Base-by-base conservation (phyloP, 1,284 basidiomycete species). In the Lentinula novae-zelandiae region DNA sequence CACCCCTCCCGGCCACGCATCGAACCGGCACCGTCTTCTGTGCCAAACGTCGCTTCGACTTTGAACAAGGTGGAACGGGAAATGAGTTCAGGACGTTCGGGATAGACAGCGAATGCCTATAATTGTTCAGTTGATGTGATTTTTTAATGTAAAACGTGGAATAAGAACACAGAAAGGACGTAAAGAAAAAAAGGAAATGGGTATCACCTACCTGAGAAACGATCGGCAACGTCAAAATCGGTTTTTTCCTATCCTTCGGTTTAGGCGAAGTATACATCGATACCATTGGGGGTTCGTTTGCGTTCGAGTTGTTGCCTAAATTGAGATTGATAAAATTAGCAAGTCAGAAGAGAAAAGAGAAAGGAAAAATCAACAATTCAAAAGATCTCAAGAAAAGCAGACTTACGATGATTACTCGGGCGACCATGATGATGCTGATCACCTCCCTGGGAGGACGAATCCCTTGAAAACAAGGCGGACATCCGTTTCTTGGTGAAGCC, bases 81-180 rank as follows among this genome's bases (percentile, higher is more conserved):
- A 70, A 97, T 95, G 63, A 96, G 76, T 66, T 95, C 92, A n/a
- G 93, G 91, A n/a, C 92, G 84, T 70, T 97, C 95, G 1, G 95
- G 95, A 73, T 95, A 98, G 4, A 97, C 92, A 2, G 93, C 93
- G 70, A 95, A 96, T 1, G 84, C 87, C 71, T 92, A 89, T 38
- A 13, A 20, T 8, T 15, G n/a, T 0, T 10, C 27, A 27, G 3
- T 27, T 4, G 27, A 27, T 27, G 27, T 27, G 2, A 3, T 27
- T 27, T 27, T 27, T 27, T 10, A n/a, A 52, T 34, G 12, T 42
- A 42, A 42, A 42, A n/a, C 22, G 22, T 22, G 9, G 8, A 9
- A 4, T 20, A 38, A 36, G 2, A 1, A 12, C 17, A n/a, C 5
- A 52, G 13, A 52, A 34, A 52, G 13, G 50, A n/a, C 27, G 13